Evolutionary conservation across 768 basidiomycete genomes (phyloP).

Genomic region (Calvatia gigantea): DNA sequence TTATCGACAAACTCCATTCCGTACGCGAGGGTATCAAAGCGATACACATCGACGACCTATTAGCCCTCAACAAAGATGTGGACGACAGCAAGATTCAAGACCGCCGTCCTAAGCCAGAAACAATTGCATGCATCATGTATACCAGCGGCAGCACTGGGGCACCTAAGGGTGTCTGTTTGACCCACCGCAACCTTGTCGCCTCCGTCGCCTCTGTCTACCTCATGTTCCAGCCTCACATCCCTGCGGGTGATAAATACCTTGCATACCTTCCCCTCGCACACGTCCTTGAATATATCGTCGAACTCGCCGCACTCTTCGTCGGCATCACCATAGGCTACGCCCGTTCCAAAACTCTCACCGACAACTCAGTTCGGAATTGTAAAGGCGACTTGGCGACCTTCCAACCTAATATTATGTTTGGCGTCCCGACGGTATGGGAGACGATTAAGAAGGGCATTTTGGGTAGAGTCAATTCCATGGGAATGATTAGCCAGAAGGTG

Average conservation of each 20-base stretch:
- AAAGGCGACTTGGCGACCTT: slow-evolving; percentile 76
- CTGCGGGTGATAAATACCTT: slow-evolving; percentile 54
- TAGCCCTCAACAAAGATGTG: slow-evolving; percentile 47
- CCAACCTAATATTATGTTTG: slow-evolving; percentile 75
- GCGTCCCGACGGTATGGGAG: slow-evolving; percentile 91
- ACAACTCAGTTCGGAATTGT: slow-evolving; percentile 68
- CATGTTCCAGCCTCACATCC: slow-evolving; percentile 55
- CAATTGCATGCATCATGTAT: slow-evolving; percentile 42
- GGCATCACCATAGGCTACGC: slow-evolving; percentile 79
- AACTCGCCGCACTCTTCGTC: slow-evolving; percentile 61
- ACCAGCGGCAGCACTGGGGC: slow-evolving; percentile 81
- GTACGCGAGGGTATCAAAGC: slow-evolving; percentile 49
- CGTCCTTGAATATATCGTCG: slow-evolving; percentile 87
- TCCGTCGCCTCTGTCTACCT: slow-evolving; percentile 65
- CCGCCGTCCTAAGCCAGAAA: slow-evolving; percentile 31
- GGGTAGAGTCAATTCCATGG: slow-evolving; percentile 58
- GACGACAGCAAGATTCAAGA: slow-evolving; percentile 27
- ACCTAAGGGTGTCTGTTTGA: slow-evolving; percentile 85
- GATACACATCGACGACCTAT: slow-evolving; percentile 63
- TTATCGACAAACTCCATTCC: slow-evolving; percentile 49
- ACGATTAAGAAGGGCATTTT: slow-evolving; percentile 85
- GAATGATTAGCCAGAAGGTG: slow-evolving; percentile 52
- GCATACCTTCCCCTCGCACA: slow-evolving; percentile 88
- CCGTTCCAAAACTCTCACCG: slow-evolving; percentile 84
- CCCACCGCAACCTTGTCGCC: slow-evolving; percentile 75